Evolutionary conservation across 768 basidiomycete genomes (phyloP).

Genomic region (Pluteus cervinus): DNA sequence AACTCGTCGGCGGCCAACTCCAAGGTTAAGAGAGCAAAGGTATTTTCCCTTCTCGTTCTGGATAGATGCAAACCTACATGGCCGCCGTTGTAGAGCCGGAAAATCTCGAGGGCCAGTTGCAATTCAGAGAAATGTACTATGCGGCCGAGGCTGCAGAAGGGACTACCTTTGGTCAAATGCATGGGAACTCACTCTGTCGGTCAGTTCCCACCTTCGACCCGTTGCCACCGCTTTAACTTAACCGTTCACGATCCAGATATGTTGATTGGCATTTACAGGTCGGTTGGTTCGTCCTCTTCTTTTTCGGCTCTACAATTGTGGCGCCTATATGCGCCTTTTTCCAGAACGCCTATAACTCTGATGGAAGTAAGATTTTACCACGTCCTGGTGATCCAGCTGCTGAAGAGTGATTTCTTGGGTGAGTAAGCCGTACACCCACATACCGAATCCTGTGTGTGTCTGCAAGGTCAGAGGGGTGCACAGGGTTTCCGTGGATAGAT

Average conservation of each 20-base stretch:
- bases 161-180: constrained; percentile 7
- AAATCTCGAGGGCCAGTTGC: constrained; percentile 9
- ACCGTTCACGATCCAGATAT: no score
- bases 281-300: no score
- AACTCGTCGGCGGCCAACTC: no score
- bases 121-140: constrained; percentile 10
- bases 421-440: constrained; percentile 3
- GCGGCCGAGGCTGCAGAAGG: constrained; percentile 3
- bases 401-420: constrained; percentile 7
- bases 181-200: constrained; percentile 11
- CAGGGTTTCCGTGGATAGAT: constrained; percentile 9
- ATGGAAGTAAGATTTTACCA: constrained; percentile 5
- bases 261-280: no score
- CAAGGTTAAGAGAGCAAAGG: no score
- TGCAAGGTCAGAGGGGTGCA: constrained; percentile 6
- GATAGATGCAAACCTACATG: no score
- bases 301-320: no score
- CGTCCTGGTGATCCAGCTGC: constrained; percentile 7
- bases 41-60: no score
- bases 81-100: no score
- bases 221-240: no score
- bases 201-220: constrained; percentile 3
- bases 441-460: background rate
- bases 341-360: constrained; percentile 4
- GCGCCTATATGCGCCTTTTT: no score